A percentile compares a stretch with the other conserved stretches of the same genome.
phyloP scores from a whole-genome alignment of 2,329 filamentous ascomycete species.

The Chalaropsis ovoidea region DNA sequence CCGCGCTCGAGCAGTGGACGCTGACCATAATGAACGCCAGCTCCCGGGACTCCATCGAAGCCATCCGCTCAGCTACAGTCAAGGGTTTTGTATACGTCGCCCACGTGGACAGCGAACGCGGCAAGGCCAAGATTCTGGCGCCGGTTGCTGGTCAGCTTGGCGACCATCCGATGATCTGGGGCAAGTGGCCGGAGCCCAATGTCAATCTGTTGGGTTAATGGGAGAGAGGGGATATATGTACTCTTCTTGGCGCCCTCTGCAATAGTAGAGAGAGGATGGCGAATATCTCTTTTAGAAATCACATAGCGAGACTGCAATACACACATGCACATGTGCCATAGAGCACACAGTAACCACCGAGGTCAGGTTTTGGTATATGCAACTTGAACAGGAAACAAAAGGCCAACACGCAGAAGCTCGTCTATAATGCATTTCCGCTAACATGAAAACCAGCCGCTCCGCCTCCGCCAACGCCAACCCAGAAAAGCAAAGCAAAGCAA shows the following conservation, averaged over 20 bases:
- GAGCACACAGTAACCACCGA: not conserved
- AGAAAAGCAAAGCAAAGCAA: not conserved
- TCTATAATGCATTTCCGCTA: conserved; percentile 5
- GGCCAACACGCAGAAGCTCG: not conserved
- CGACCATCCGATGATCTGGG: conserved; percentile 70
- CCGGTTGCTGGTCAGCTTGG: conserved; percentile 76
- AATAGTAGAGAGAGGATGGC: not conserved
- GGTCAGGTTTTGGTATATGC: not conserved
- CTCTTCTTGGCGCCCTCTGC: not conserved
- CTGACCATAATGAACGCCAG: conserved; percentile 75
- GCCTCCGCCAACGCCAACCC: not conserved
- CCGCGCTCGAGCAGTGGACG: conserved; percentile 66
- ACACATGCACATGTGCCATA: not conserved
- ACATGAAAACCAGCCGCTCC: conserved; percentile 6
- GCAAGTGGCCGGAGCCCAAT: conserved; percentile 75
- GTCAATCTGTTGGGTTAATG: conserved; percentile 57
- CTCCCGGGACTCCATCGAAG: conserved; percentile 56
- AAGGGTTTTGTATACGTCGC: conserved; percentile 91
- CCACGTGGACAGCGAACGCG: conserved; percentile 77
- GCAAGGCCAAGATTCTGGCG: conserved; percentile 68
- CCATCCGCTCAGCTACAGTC: conserved; percentile 69
- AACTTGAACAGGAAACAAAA: not conserved
- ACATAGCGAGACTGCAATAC: not conserved
- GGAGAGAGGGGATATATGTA: not conserved
- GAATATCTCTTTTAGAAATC: not conserved